Evolutionary conservation across 2,329 filamentous ascomycete species (phyloP), one percentile per base, ranked within the genome.

Genomic region (Sordariomycetes sp.): DNA sequence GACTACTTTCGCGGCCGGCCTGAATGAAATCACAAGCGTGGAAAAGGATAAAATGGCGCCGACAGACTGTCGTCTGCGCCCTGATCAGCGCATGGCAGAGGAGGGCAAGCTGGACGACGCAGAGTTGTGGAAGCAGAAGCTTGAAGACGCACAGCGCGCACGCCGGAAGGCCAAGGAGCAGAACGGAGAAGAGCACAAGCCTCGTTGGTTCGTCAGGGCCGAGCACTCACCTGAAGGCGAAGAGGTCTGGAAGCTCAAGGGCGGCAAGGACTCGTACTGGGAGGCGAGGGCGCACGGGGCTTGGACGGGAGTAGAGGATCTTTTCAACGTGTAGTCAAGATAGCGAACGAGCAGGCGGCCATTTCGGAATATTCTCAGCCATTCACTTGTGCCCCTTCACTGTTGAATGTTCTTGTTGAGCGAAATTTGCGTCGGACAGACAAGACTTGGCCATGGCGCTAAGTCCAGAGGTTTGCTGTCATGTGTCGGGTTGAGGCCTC

Each of bases 211-310:
- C 53, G 73, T 78, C 34, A 80, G 73, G 58, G 77, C 83, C 8
- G 66, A 70, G n/a, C 67, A 71, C 17, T 63, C 60, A 3, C 60
- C 62, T 11, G 70, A 73, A 31, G 72, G 71, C 4, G 79, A 83
- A 50, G 78, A 83, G 50, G 67, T 82, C 9, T 85, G 84, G 84
- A 72, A 77, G 48, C 57, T 94, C 42, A 92, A 80, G 63, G 66
- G 67, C 3, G 86, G 87, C 15, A 87, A 82, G 58, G 86, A 93
- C 14, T 80, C 86, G 8, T 98, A 98, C 59, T 98, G 92, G 92
- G 88, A 94, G 52, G 81, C 86, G 59, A 73, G 90, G 40, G 70
- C 67, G 3, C 73, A 64, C 42, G 79, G 79, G 2, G 65, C 65
- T 36, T 94, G 85, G 86, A 55, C 50, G 4, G 70, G 68, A 5